Conservation (phyloP, 495 filamentous ascomycete species). For the Eremomyces bilateralis region DNA sequence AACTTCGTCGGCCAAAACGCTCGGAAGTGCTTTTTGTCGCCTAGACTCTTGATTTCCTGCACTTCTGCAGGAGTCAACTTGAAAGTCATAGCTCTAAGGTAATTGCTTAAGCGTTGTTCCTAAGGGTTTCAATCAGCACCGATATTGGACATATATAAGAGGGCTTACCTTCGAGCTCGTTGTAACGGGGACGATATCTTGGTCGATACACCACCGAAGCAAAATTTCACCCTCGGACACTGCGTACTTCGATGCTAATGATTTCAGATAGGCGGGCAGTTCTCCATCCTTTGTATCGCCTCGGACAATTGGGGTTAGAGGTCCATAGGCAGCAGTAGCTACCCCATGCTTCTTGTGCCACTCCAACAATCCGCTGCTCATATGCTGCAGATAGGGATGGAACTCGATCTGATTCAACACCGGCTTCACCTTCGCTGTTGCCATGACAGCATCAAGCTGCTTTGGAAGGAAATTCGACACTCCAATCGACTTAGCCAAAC, state of each 20-base stretch:
- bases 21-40: slow-evolving; percentile 44
- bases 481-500: slow-evolving; percentile 57
- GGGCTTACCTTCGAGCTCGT: slow-evolving; percentile 41
- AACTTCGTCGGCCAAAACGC: slow-evolving; percentile 45
- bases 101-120: slow-evolving; percentile 43
- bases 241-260: slow-evolving; percentile 53
- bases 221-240: slow-evolving; percentile 47
- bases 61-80: slow-evolving; percentile 52
- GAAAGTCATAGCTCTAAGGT: slow-evolving; percentile 40
- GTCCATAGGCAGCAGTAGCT: slow-evolving; percentile 44
- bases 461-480: slow-evolving; percentile 58
- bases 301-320: slow-evolving; percentile 43
- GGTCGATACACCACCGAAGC: slow-evolving; percentile 62
- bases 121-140: neutral
- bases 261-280: slow-evolving; percentile 34
- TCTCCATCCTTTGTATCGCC: slow-evolving; percentile 42
- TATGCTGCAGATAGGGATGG: slow-evolving; percentile 73
- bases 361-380: slow-evolving; percentile 34
- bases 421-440: slow-evolving; percentile 40
- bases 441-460: slow-evolving; percentile 45
- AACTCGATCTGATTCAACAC: slow-evolving; percentile 77
- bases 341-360: slow-evolving; percentile 48
- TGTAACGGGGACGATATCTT: slow-evolving; percentile 54
- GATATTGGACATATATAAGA: neutral
- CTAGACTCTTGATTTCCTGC: slow-evolving; percentile 35